These are phyloP conservation scores for Aspergillus kassunensis DNA, from an alignment of 495 filamentous ascomycete genomes.

Conservation along the genomic window DNA sequence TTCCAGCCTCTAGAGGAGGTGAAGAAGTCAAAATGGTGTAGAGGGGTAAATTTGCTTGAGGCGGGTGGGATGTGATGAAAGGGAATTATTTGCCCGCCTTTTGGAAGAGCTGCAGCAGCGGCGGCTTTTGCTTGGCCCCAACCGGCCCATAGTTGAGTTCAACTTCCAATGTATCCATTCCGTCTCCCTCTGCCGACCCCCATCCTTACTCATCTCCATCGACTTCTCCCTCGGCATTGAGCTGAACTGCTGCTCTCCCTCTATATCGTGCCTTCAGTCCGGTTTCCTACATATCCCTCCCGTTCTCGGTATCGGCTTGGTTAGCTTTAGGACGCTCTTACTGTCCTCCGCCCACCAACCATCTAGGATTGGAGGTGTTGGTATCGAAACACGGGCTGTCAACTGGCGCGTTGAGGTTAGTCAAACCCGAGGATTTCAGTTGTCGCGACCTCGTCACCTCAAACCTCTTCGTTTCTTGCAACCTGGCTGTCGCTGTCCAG, in stretches of 20 bases:
- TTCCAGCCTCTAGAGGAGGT: not conserved
- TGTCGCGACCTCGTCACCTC: too few relatives aligned
- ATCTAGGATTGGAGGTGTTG: slow-evolving; percentile 21
- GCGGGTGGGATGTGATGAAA: slow-evolving; percentile 12
- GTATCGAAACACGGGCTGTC: slow-evolving; percentile 38
- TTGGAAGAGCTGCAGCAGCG: not conserved
- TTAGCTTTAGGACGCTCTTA: not conserved
- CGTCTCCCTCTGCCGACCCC: slow-evolving; percentile 4
- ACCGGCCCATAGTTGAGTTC: not conserved
- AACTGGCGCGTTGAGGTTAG: slow-evolving; percentile 46
- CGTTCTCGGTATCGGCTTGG: not conserved
- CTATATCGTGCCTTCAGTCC: not conserved
- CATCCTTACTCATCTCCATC: slow-evolving; percentile 12
- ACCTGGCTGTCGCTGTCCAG: slow-evolving; percentile 7
- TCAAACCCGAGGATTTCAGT: slow-evolving; percentile 17
- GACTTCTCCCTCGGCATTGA: not conserved
- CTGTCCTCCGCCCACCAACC: not conserved
- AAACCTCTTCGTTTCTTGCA: slow-evolving; percentile 1
- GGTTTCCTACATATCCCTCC: not conserved
- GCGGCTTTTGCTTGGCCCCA: slow-evolving; percentile 13
- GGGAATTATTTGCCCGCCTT: slow-evolving; percentile 14
- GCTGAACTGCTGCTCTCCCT: not conserved
- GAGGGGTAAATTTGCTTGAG: slow-evolving; percentile 2
- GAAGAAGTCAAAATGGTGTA: not conserved
- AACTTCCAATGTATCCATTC: not conserved